Percentiles rank a stretch among this genome's conserved stretches.
These are phyloP conservation scores for Epichloe festucae DNA, from an alignment of 2,329 filamentous ascomycete genomes.

Conservation along the genomic window DNA sequence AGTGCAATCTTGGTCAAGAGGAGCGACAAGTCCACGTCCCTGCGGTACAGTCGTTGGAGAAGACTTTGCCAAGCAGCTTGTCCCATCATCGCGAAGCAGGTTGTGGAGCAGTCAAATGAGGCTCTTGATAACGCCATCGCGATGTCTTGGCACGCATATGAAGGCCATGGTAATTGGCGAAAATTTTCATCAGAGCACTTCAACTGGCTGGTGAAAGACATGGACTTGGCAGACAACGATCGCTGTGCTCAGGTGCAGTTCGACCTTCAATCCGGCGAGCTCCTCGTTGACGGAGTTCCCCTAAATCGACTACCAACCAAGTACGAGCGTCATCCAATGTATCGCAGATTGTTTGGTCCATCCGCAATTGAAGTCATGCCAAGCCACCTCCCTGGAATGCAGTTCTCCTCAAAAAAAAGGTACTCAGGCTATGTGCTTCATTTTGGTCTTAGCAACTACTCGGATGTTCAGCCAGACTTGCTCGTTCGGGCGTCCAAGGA, in stretches of 20 bases:
- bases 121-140: background rate
- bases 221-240: background rate
- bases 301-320: slow-evolving; percentile 30
- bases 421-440: slow-evolving; percentile 22
- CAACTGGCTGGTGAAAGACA: slow-evolving; percentile 1
- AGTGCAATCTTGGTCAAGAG: background rate
- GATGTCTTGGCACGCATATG: background rate
- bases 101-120: background rate
- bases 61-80: background rate
- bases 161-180: background rate
- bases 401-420: slow-evolving; percentile 23
- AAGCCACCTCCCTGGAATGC: slow-evolving; percentile 17
- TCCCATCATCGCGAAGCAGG: background rate
- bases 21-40: background rate
- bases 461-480: slow-evolving; percentile 13
- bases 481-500: slow-evolving; percentile 17
- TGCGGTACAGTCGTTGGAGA: background rate
- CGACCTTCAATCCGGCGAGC: slow-evolving; percentile 35
- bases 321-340: slow-evolving; percentile 25
- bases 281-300: slow-evolving; percentile 37
- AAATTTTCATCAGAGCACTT: background rate
- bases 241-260: slow-evolving; percentile 24
- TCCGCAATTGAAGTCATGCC: slow-evolving; percentile 11
- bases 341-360: slow-evolving; percentile 6
- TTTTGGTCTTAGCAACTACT: slow-evolving; percentile 15